Evolutionary conservation across 139 green algal species (phyloP).

Genomic region (Pedinophyceae sp.): DNA sequence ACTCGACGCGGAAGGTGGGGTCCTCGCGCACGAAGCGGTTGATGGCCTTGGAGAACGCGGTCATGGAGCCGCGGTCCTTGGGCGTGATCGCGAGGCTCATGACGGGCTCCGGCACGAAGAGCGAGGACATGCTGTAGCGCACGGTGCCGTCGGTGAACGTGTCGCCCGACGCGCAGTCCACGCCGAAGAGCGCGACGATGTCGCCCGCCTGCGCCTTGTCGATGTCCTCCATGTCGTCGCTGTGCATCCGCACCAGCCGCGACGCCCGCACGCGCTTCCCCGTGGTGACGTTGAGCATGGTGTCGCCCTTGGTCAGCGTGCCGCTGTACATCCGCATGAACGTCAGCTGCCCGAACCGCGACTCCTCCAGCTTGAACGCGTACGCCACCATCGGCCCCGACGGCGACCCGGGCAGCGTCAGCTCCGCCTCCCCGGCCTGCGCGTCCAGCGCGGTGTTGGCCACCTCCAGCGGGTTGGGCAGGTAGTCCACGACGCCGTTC

Average conservation of each 20-base stretch:
- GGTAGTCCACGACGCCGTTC: conserved; percentile 78
- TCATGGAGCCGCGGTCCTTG: conserved; percentile 40
- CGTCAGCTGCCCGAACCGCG: conserved; percentile 83
- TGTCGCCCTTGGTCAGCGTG: conserved; percentile 47
- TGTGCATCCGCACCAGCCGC: conserved; percentile 10
- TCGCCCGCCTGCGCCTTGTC: conserved; percentile 39
- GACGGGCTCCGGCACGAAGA: conserved; percentile 89
- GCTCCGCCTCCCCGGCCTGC: conserved; percentile 31
- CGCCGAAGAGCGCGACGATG: conserved; percentile 96
- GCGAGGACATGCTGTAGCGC: conserved; percentile 67
- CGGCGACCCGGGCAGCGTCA: conserved; percentile 24
- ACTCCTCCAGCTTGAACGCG: conserved; percentile 99
- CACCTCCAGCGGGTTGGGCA: conserved; percentile 71
- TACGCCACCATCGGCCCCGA: conserved; percentile 46
- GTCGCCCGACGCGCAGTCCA: conserved; percentile 93
- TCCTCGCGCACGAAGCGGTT: conserved; percentile 85
- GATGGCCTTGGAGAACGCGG: conserved; percentile 49
- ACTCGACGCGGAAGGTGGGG: conserved; percentile 83
- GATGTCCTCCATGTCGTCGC: conserved; percentile 8
- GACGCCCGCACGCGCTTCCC: conserved; percentile 48
- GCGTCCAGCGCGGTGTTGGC: conserved; percentile 61
- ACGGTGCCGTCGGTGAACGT: conserved; percentile 81
- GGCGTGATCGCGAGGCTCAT: conserved; percentile 90
- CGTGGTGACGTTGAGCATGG: conserved; percentile 53
- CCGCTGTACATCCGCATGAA: conserved; percentile 10